Evolutionary conservation across 1,284 basidiomycete species (phyloP), one percentile per base, ranked within the genome.

Genomic region (Phellopilus nigrolimitatus): DNA sequence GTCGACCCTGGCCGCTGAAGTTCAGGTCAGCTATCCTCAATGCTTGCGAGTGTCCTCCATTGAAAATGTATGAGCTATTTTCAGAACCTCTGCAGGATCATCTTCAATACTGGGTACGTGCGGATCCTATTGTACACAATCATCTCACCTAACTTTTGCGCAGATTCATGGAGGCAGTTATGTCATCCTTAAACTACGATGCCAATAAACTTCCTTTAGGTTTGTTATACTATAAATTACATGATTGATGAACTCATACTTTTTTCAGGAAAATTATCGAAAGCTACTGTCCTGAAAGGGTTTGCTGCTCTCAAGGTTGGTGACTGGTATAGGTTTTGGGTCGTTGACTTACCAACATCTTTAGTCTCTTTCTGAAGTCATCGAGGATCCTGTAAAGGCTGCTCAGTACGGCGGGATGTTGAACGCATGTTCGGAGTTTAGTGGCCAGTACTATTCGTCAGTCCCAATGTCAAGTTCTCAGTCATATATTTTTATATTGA

Each of bases 171-270:
- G 71, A 79, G 43, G 78, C 76, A 0, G 71, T 74, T 19, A 62
- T 85, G 59, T 76, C 76, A n/a, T 75, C 77, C 2, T 80, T 85
- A 79, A 82, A 84, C 59, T 85, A 85, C 58, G 82, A 85, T 60
- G 80, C 79, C 3, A 79, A 79, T 58, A 85, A 85, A 60, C 69
- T 84, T 19, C 82, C 82, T 12, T 73, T 84, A 8, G 81, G 78
- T 71, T 55, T 22, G 38, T 57, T 25, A 39, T 48, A 28, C 28
- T 49, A 33, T 17, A 34, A 38, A 15, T 15, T 17, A 15, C 28
- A 37, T 9, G 43, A 12, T 17, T 8, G 28, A 8, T 38, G 4
- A 41, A 31, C 15, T 42, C 55, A 60, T 25, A n/a, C n/a, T 31
- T 15, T 28, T 33, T 52, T 37, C 47, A 80, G 78, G 79, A 40